Conservation (phyloP, 192 early-diverging fungal genomes). For the Phycomyces blakesleeanus region DNA sequence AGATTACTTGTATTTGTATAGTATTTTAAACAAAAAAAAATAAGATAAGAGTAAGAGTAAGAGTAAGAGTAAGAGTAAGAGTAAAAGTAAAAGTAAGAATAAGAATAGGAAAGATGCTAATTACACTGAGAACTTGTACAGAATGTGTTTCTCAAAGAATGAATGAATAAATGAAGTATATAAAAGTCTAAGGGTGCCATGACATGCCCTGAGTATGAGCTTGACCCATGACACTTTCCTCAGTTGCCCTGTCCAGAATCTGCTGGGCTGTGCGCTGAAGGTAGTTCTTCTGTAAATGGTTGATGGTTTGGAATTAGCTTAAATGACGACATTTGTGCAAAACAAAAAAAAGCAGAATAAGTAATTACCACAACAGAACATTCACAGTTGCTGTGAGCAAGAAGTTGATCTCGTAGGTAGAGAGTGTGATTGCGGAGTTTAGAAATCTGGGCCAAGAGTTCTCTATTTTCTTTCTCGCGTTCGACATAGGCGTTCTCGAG, state of each 20-base stretch:
- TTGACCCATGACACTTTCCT: too few species aligned
- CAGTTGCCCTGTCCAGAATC: background rate
- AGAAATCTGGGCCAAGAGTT: slow-evolving; percentile 5
- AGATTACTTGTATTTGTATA: too few species aligned
- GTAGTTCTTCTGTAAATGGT: slow-evolving; percentile 2
- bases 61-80: too few species aligned
- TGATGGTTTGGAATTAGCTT: too few species aligned
- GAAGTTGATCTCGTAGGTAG: slow-evolving; percentile 19
- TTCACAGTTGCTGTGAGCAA: slow-evolving; percentile 18
- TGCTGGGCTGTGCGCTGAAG: background rate
- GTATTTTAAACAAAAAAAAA: background rate
- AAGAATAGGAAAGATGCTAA: too few species aligned
- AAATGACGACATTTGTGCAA: too few species aligned
- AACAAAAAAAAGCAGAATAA: background rate
- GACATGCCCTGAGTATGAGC: too few species aligned
- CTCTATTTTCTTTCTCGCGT: slow-evolving; percentile 14
- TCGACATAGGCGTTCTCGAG: slow-evolving; percentile 12
- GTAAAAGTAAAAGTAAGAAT: too few species aligned
- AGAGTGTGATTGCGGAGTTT: slow-evolving; percentile 20
- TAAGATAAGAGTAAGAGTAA: background rate
- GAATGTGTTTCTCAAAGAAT: background rate
- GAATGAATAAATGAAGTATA: background rate
- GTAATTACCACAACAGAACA: slow-evolving; percentile 21
- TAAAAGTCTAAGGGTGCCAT: background rate
- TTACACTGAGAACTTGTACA: background rate